Evolutionary conservation across 2,329 filamentous ascomycete genomes (phyloP), one percentile per base, ranked within the genome.

Genomic region (Cladosporium halotolerans): DNA sequence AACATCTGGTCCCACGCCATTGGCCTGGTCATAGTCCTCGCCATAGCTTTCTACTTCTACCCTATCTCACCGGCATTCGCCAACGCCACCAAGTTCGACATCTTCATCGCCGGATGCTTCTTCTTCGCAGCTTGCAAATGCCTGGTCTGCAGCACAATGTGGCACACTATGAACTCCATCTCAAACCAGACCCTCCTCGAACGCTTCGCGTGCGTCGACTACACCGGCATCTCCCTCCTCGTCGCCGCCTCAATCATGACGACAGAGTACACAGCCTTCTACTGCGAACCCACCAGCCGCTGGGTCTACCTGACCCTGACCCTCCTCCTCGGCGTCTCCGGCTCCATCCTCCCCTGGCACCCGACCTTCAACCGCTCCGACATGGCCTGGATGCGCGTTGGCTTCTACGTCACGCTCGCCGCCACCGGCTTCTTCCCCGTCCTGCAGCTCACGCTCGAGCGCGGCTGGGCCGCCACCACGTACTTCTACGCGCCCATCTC

Each of bases 111-210:
- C 0, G 90, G 88, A 18, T 80, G 95, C 60, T 99, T 99, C 79
- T 96, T 99, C 76, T 88, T 95, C 66, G 93, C 92, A 45, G 93
- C 93, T 43, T 90, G 85, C 76, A 90, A 97, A 71, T 97, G 92
- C 66, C 81, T 99, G 52, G 83, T 92, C 67, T 99, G 93, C 83
- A 95, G 88, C 57, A 92, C 86, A 58, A 84, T 97, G 66, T 99
- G 93, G 93, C 93, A 99, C 74, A 96, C 93, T 23, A 97, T 99
- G 90, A 96, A 92, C 74, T 89, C 89, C 63, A 95, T 97, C 52
- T 90, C 92, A 14, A 88, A 95, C 61, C 85, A 95, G 64, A 82
- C 84, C 16, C 81, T 95, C 40, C 86, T 99, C 73, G 93, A 95
- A 68, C 86, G 90, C 57, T 97, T 99, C 65, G 93, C 93, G 14